A percentile compares a stretch with the other conserved stretches of the same genome.
Conservation (phyloP, 352 stramenopile species). For the Phytophthora kernoviae region DNA sequence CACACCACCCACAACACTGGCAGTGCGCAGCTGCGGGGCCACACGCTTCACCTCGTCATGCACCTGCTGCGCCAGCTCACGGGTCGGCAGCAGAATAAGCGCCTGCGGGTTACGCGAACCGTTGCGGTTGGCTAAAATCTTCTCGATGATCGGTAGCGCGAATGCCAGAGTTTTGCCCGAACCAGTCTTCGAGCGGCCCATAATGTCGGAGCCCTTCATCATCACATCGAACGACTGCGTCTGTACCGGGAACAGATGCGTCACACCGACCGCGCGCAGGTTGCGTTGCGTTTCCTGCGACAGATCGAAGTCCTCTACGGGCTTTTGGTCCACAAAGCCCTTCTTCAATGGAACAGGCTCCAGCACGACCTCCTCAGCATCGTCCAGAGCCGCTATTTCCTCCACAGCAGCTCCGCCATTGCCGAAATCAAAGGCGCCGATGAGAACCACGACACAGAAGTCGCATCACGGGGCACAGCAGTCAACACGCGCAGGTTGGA, state of each 20-base stretch:
- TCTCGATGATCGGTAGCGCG: conserved; percentile 79
- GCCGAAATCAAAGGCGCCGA: conserved; percentile 22
- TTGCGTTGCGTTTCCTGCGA: conserved; percentile 64
- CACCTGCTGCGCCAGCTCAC: conserved; percentile 98
- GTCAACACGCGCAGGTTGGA: conserved; percentile 16
- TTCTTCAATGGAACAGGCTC: conserved; percentile 42
- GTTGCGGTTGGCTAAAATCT: conserved; percentile 53
- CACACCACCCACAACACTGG: conserved; percentile 94
- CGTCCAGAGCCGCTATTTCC: conserved; percentile 23
- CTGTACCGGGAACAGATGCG: conserved; percentile 86
- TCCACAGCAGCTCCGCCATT: conserved; percentile 8
- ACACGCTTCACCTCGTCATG: conserved; percentile 89
- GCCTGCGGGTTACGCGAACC: conserved; percentile 76
- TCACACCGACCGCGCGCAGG: conserved; percentile 66
- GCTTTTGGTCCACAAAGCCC: conserved; percentile 79
- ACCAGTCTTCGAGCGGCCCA: conserved; percentile 83
- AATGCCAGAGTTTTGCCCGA: conserved; percentile 86
- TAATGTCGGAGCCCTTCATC: conserved; percentile 82
- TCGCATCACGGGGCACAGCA: conserved; percentile 8
- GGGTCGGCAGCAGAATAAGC: conserved; percentile 96
- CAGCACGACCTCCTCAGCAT: conserved; percentile 50
- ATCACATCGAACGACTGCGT: conserved; percentile 83
- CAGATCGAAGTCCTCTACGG: conserved; percentile 66
- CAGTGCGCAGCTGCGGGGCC: conserved; percentile 88
- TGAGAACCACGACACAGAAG: conserved; percentile 25